Evolutionary conservation across 108 stramenopile genomes (phyloP).

Genomic region (Hondaea fermentalgiana): DNA sequence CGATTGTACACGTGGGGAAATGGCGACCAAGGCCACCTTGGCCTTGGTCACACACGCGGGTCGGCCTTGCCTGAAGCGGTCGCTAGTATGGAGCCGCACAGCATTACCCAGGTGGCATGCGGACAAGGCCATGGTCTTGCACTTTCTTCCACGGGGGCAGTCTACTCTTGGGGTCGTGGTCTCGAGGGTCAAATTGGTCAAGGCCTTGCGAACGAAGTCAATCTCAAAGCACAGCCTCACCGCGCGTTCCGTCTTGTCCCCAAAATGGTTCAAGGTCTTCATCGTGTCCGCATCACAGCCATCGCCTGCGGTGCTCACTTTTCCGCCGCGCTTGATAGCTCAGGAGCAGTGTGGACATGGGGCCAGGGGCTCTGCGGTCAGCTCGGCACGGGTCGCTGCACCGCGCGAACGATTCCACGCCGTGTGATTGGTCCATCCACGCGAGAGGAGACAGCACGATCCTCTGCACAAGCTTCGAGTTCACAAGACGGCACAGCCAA

Average conservation of each 20-base stretch:
- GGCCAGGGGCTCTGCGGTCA: not conserved
- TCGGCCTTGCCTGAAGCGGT: conserved; percentile 21
- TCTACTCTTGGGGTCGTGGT: conserved; percentile 23
- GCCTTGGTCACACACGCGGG: conserved; percentile 29
- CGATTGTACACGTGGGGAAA: conserved; percentile 46
- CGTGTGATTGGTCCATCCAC: not conserved
- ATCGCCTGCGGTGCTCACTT: not conserved
- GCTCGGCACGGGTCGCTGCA: not conserved
- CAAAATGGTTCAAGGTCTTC: not conserved
- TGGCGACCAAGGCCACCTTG: conserved; percentile 7
- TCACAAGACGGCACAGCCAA: too few relatives aligned
- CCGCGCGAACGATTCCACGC: not conserved
- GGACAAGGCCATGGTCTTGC: conserved; percentile 40
- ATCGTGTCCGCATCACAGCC: not conserved
- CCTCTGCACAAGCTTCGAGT: too few relatives aligned
- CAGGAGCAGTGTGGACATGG: conserved; percentile 1
- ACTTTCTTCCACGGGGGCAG: conserved; percentile 32
- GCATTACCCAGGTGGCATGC: conserved; percentile 35
- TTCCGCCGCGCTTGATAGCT: not conserved
- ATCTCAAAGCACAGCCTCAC: not conserved
- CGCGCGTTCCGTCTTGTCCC: not conserved
- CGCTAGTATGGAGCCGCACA: not conserved
- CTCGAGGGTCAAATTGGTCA: conserved; percentile 44
- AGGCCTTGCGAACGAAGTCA: not conserved
- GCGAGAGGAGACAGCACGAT: not conserved